phyloP scores from a whole-genome alignment of 2,329 filamentous ascomycete genomes.

The Colletotrichum sp. region DNA sequence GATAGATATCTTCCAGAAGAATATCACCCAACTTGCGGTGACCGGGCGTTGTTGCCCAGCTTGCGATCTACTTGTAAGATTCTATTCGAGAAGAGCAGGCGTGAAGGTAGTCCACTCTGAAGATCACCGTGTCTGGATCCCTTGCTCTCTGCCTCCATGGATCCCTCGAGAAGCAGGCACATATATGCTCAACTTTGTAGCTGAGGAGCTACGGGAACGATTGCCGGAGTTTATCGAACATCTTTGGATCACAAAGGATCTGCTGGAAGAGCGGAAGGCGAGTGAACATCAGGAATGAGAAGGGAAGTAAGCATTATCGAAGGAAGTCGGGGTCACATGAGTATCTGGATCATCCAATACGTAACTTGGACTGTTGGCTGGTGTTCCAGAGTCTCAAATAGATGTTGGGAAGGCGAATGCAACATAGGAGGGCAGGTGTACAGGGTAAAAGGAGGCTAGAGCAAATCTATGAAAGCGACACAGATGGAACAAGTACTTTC shows the following conservation, averaged over 20 bases:
- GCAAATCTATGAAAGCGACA: background rate
- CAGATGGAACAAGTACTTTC: background rate
- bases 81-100: background rate
- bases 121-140: background rate
- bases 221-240: background rate
- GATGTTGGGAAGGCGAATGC: background rate
- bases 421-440: background rate
- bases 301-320: too few relatives aligned
- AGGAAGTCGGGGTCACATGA: too few relatives aligned
- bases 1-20: background rate
- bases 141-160: background rate
- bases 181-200: background rate
- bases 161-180: background rate
- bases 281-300: too few relatives aligned
- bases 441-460: background rate
- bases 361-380: background rate
- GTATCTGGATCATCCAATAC: too few relatives aligned
- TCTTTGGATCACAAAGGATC: background rate
- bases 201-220: background rate
- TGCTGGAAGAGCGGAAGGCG: background rate
- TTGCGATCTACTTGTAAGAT: background rate
- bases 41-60: background rate
- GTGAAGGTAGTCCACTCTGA: background rate
- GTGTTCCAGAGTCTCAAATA: fast-evolving
- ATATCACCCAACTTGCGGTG: background rate